Evolutionary conservation across 192 early-diverging fungal species (phyloP).

Genomic region (Chytriomyces hyalinus): DNA sequence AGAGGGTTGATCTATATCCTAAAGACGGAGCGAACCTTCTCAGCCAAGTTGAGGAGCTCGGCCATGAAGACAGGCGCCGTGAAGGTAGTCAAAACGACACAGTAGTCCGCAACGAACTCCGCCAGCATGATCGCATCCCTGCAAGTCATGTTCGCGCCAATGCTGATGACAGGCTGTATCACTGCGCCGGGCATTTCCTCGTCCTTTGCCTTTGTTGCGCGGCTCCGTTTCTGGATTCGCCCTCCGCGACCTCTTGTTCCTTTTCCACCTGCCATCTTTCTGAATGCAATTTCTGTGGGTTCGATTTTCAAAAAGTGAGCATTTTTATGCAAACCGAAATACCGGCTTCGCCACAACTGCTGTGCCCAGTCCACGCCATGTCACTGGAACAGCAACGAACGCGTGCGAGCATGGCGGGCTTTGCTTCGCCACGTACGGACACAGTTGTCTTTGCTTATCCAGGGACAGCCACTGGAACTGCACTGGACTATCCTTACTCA

Average conservation of each 20-base stretch:
- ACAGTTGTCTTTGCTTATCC: no score
- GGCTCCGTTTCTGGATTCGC: not conserved
- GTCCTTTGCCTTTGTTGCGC: not conserved
- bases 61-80: not conserved
- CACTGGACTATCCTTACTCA: no score
- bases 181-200: not conserved
- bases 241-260: not conserved
- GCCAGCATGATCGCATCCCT: slow-evolving; percentile 18
- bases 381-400: no score
- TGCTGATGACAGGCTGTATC: not conserved
- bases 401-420: no score
- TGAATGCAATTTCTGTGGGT: no score
- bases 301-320: no score
- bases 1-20: not conserved
- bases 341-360: no score
- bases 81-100: not conserved
- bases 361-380: no score
- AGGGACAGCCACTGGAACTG: no score
- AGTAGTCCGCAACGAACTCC: slow-evolving; percentile 11
- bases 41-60: slow-evolving; percentile 22
- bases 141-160: slow-evolving; percentile 17
- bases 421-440: no score
- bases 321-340: no score
- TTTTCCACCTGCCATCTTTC: not conserved
- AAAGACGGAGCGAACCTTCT: slow-evolving; percentile 17